Conservation (phyloP, 306 rosid species). For the Herpetospermum pedunculosum region DNA sequence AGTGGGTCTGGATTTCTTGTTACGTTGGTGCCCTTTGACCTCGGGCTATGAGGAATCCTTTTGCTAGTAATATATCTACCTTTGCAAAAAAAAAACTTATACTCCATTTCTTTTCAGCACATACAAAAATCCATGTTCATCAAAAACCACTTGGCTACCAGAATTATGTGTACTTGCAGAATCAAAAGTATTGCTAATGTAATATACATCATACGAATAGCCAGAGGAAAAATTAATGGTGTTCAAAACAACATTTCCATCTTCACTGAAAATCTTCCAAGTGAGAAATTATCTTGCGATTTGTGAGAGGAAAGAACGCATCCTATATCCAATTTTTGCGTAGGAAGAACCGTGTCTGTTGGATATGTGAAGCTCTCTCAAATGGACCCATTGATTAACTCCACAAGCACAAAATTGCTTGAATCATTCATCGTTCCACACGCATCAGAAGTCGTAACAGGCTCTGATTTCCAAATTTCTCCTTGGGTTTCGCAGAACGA, state of each 20-base stretch:
- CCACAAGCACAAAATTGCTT: slow-evolving; percentile 36
- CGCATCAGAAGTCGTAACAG: not conserved
- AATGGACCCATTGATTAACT: not conserved
- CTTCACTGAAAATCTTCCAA: slow-evolving; percentile 25
- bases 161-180: not conserved
- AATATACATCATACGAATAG: slow-evolving; percentile 17
- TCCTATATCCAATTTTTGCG: slow-evolving; percentile 17
- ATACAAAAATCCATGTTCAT: not conserved
- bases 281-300: slow-evolving; percentile 16
- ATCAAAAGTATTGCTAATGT: not conserved
- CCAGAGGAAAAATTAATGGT: slow-evolving; percentile 22
- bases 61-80: too few relatives aligned
- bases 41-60: too few relatives aligned
- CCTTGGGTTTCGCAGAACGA: slow-evolving; percentile 23
- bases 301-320: slow-evolving; percentile 24
- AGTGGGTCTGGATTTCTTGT: too few relatives aligned
- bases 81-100: too few relatives aligned
- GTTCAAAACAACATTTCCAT: slow-evolving; percentile 23
- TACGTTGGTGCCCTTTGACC: too few relatives aligned
- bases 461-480: slow-evolving; percentile 7
- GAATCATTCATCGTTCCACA: slow-evolving; percentile 17
- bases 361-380: slow-evolving; percentile 42
- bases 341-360: slow-evolving; percentile 35
- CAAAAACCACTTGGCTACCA: slow-evolving; percentile 26
- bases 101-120: not conserved